Conservation (phyloP, 305 asterid species). For the Fraxinus ornus region DNA sequence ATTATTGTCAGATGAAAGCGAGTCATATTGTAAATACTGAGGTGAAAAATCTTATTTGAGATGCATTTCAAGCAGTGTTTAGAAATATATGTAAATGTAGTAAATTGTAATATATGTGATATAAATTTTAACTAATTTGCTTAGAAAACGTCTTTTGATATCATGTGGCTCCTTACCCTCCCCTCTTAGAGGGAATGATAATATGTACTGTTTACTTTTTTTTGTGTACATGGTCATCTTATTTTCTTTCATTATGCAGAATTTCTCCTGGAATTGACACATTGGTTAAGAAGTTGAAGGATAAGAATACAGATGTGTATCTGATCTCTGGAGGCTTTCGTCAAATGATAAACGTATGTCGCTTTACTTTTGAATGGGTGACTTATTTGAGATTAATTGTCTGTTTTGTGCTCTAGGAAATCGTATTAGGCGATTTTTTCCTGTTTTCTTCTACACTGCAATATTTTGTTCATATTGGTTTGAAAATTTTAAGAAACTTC, state of each 20-base stretch:
- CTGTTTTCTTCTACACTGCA: not conserved
- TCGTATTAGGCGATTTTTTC: not conserved
- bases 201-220: not conserved
- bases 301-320: constrained; percentile 55
- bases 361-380: constrained; percentile 12
- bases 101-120: not conserved
- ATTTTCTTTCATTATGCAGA: constrained; percentile 39
- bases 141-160: not conserved
- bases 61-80: not conserved
- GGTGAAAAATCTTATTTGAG: not conserved
- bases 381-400: constrained; percentile 3
- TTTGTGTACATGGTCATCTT: not conserved
- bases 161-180: not conserved
- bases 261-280: constrained; percentile 86
- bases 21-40: not conserved
- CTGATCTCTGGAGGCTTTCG: constrained; percentile 93
- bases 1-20: not conserved
- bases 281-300: constrained; percentile 69
- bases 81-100: not conserved
- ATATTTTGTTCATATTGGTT: not conserved
- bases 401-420: not conserved
- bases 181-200: not conserved
- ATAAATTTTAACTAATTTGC: not conserved
- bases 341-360: constrained; percentile 87
- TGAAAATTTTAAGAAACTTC: not conserved